phyloP scores from a whole-genome alignment of 257 asterid genomes.

The Solanum acaule region DNA sequence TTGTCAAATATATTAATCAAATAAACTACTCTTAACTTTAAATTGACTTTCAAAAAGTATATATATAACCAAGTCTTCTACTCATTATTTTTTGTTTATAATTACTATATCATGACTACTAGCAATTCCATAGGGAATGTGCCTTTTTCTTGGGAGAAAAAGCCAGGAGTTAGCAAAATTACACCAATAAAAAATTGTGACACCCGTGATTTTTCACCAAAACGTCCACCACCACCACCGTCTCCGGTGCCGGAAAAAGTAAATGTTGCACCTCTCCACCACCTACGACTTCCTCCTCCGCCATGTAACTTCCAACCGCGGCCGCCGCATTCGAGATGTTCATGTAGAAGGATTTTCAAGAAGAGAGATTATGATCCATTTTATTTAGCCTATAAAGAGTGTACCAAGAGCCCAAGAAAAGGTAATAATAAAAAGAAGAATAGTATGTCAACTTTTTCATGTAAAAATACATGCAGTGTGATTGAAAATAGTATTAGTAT shows the following conservation, averaged over 20 bases:
- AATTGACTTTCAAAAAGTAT: background rate
- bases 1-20: background rate
- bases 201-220: constrained; percentile 1
- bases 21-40: too few relatives aligned
- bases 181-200: background rate
- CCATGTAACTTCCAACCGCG: constrained; percentile 42
- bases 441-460: constrained; percentile 39
- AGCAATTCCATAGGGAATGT: constrained; percentile 36
- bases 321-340: background rate
- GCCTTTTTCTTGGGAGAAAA: constrained; percentile 68
- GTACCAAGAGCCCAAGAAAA: constrained; percentile 43
- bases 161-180: constrained; percentile 51
- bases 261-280: constrained; percentile 17
- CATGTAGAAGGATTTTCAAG: constrained; percentile 24
- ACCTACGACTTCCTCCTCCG: constrained; percentile 27
- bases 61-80: background rate
- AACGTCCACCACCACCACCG: constrained; percentile 55
- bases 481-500: constrained; percentile 22
- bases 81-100: background rate
- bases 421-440: constrained; percentile 14
- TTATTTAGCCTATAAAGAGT: constrained; percentile 51
- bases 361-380: constrained; percentile 58
- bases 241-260: constrained; percentile 18
- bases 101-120: background rate
- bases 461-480: constrained; percentile 36